phyloP scores from a whole-genome alignment of 2,329 filamentous ascomycete species.

The Beauveria medogensis region DNA sequence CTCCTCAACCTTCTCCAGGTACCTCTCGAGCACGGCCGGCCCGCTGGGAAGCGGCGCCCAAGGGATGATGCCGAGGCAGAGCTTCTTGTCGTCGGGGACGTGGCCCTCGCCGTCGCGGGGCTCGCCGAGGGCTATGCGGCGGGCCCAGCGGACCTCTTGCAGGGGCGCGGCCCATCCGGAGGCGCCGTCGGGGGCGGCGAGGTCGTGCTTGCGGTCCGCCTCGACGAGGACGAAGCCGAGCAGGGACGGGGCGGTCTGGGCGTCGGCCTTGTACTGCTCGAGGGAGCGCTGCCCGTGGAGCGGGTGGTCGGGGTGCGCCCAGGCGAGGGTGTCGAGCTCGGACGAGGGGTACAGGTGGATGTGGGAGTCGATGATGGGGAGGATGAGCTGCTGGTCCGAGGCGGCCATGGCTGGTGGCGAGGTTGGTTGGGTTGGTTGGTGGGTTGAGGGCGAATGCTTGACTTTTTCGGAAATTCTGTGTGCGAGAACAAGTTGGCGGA shows the following conservation, averaged over 20 bases:
- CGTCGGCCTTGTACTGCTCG: constrained; percentile 49
- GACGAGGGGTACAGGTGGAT: constrained; percentile 76
- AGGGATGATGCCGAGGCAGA: constrained; percentile 64
- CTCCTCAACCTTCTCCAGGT: constrained; percentile 54
- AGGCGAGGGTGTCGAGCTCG: constrained; percentile 59
- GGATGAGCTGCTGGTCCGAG: constrained; percentile 20
- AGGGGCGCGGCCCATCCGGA: constrained; percentile 60
- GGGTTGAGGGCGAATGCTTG: not conserved
- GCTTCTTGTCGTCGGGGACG: constrained; percentile 29
- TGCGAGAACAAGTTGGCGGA: not conserved
- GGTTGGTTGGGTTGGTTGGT: not conserved
- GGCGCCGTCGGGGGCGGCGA: constrained; percentile 36
- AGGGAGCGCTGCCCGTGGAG: constrained; percentile 58
- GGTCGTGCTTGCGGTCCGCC: constrained; percentile 62
- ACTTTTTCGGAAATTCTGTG: not conserved
- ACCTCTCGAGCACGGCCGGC: constrained; percentile 49
- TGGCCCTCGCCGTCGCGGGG: constrained; percentile 53
- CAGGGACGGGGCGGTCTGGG: constrained; percentile 34
- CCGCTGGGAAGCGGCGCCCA: constrained; percentile 79
- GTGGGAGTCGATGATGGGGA: constrained; percentile 77
- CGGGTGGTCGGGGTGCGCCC: constrained; percentile 53
- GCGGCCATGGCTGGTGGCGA: not conserved
- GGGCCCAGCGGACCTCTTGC: constrained; percentile 62
- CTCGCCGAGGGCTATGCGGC: constrained; percentile 54
- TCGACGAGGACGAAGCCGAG: constrained; percentile 77